Evolutionary conservation across 495 filamentous ascomycete species (phyloP).

Genomic region (Trypethelium eluteriae): DNA sequence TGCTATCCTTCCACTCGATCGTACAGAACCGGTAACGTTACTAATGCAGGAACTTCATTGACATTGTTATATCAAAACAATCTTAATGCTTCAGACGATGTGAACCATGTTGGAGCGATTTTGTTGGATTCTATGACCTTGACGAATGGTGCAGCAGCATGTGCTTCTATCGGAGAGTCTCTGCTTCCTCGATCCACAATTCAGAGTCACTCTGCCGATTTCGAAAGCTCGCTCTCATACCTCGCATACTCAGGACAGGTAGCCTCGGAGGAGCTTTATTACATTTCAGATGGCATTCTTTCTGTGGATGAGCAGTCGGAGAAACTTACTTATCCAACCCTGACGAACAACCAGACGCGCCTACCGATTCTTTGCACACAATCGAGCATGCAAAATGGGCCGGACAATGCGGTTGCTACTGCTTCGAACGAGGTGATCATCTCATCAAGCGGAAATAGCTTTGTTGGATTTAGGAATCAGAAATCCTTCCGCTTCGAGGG

Average conservation of each 20-base stretch:
- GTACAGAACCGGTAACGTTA: constrained; percentile 9
- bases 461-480: constrained; percentile 44
- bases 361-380: constrained; percentile 43
- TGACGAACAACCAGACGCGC: constrained; percentile 20
- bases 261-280: constrained; percentile 33
- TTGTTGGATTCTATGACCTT: constrained; percentile 35
- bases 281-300: constrained; percentile 35
- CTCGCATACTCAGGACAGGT: constrained; percentile 30
- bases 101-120: constrained; percentile 41
- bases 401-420: constrained; percentile 22
- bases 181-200: constrained; percentile 36
- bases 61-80: constrained; percentile 45
- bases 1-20: not conserved
- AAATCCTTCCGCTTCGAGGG: constrained; percentile 49
- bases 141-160: constrained; percentile 34
- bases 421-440: constrained; percentile 33
- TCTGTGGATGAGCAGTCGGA: constrained; percentile 18
- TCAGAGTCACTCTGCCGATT: constrained; percentile 34
- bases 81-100: constrained; percentile 41
- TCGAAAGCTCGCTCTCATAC: constrained; percentile 36
- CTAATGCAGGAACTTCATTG: constrained; percentile 37
- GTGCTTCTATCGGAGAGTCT: constrained; percentile 38
- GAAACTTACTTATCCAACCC: constrained; percentile 21
- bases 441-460: constrained; percentile 34
- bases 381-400: constrained; percentile 29